Conservation (phyloP, 2,329 filamentous ascomycete genomes). For the Alternaria brassicicola region DNA sequence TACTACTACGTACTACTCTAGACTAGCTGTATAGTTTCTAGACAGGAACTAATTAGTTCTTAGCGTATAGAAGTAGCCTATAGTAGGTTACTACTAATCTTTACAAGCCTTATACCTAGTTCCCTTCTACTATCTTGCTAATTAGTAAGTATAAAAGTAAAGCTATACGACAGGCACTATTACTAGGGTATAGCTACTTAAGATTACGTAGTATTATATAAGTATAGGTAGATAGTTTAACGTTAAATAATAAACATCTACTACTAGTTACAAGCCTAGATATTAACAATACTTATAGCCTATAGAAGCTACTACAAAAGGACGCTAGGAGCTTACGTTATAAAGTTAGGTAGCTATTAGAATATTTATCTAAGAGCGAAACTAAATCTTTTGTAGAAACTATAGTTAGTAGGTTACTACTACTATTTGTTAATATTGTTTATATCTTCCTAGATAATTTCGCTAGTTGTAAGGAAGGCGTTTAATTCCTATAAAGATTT, state of each 20-base stretch:
- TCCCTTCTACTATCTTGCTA: constrained; percentile 15
- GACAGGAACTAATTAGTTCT: constrained; percentile 12
- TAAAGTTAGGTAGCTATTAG: constrained; percentile 10
- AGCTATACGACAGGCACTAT: background rate
- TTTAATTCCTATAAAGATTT: constrained; percentile 12
- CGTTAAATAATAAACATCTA: constrained; percentile 4
- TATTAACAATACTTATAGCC: constrained; percentile 4
- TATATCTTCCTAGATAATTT: constrained; percentile 25
- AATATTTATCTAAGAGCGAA: background rate
- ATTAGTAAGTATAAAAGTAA: constrained; percentile 7
- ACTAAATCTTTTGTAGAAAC: constrained; percentile 9
- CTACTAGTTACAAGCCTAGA: constrained; percentile 14
- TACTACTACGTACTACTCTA: background rate
- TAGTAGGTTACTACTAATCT: constrained; percentile 1
- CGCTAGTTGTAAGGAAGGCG: constrained; percentile 2
- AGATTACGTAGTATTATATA: constrained; percentile 9
- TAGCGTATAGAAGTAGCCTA: constrained; percentile 3
- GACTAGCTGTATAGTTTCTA: constrained; percentile 19
- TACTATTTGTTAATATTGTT: constrained; percentile 18
- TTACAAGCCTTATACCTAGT: constrained; percentile 7
- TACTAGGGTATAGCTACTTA: background rate
- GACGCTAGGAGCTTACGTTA: background rate
- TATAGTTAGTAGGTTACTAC: constrained; percentile 12
- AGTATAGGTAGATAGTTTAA: constrained; percentile 3
- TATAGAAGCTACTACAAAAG: background rate